phyloP scores from a whole-genome alignment of 1,139 yeast genomes.

The Pichia sp. region DNA sequence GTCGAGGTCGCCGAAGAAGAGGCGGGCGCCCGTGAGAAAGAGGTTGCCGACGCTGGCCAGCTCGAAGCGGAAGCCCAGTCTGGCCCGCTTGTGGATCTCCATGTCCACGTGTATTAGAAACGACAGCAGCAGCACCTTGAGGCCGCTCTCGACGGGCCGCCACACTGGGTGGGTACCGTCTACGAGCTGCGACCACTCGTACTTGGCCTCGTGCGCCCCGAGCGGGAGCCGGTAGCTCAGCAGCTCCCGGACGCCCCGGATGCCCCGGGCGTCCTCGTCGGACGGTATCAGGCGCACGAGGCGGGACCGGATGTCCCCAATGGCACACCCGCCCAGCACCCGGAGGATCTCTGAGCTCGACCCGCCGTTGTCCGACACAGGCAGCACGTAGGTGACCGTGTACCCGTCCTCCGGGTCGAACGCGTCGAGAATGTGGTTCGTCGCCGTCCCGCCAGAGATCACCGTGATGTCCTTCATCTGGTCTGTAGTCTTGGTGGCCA shows the following conservation, averaged over 20 bases:
- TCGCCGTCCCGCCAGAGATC: slow-evolving; percentile 73
- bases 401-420: slow-evolving; percentile 30
- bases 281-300: slow-evolving; percentile 65
- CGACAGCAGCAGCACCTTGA: slow-evolving; percentile 48
- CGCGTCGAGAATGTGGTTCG: slow-evolving; percentile 55
- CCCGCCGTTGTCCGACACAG: slow-evolving; percentile 92
- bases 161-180: slow-evolving; percentile 79
- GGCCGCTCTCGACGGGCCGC: slow-evolving; percentile 55
- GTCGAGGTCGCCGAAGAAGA: slow-evolving; percentile 80
- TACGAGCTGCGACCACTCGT: slow-evolving; percentile 72
- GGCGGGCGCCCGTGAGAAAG: slow-evolving; percentile 74
- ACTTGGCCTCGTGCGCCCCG: slow-evolving; percentile 20
- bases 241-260: slow-evolving; percentile 39
- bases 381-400: slow-evolving; percentile 60
- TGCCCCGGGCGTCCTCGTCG: slow-evolving; percentile 18
- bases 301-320: slow-evolving; percentile 85
- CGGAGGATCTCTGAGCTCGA: slow-evolving; percentile 86
- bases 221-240: slow-evolving; percentile 59
- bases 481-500: no score
- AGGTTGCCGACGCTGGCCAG: slow-evolving; percentile 83
- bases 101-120: slow-evolving; percentile 76
- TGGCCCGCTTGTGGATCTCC: slow-evolving; percentile 67
- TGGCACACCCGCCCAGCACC: slow-evolving; percentile 91
- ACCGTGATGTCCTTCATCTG: slow-evolving; percentile 36
- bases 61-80: slow-evolving; percentile 64